These are phyloP conservation scores for Liquidambar formosana DNA, from an alignment of 164 flowering plant genomes.

Conservation along the genomic window DNA sequence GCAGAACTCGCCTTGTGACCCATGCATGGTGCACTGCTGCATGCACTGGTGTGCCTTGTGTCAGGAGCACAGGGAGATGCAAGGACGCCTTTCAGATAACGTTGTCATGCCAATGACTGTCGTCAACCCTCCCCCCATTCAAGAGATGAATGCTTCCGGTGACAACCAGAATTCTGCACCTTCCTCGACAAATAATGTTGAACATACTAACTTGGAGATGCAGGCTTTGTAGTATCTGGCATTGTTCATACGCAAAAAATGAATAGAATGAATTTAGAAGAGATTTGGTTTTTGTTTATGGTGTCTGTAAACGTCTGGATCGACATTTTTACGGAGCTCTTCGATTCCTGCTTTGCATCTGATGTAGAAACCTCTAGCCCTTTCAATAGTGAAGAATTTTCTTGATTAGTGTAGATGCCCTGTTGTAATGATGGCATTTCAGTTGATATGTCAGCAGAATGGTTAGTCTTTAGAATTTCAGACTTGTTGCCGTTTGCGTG, in stretches of 20 bases:
- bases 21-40: constrained; percentile 91
- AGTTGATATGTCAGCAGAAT: too few species aligned
- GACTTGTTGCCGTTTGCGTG: too few species aligned
- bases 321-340: too few species aligned
- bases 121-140: constrained; percentile 85
- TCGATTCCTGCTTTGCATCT: too few species aligned
- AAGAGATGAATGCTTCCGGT: constrained; percentile 64
- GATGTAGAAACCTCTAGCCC: too few species aligned
- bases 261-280: neutral
- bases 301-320: too few species aligned
- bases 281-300: too few species aligned
- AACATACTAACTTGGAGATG: constrained; percentile 47
- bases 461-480: too few species aligned
- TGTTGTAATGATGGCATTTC: too few species aligned
- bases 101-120: constrained; percentile 70
- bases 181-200: constrained; percentile 25
- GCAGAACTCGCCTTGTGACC: constrained; percentile 98
- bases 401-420: too few species aligned
- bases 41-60: constrained; percentile 95
- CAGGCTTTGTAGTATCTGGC: constrained; percentile 37
- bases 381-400: too few species aligned
- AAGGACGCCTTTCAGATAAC: constrained; percentile 74
- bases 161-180: constrained; percentile 34
- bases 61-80: constrained; percentile 98
- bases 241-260: neutral